A percentile compares a stretch with the other conserved stretches of the same genome.
Conservation (phyloP, 257 asterid species). For the Capsicum rhomboideum region DNA sequence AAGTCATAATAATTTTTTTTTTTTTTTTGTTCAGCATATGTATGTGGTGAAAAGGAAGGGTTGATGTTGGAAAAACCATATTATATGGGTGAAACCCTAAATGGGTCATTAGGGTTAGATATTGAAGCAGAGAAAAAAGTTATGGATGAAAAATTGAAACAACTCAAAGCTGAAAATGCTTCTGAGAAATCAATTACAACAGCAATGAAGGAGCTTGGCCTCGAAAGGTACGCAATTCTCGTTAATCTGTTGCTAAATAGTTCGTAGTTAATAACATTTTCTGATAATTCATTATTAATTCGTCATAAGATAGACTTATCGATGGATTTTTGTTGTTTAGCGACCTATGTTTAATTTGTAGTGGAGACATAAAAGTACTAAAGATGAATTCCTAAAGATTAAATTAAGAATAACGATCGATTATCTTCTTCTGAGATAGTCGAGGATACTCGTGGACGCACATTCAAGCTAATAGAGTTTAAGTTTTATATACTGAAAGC, state of each 20-base stretch:
- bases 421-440: neutral
- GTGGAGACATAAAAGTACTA: no score
- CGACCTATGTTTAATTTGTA: no score
- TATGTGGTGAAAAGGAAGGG: slow-evolving; percentile 55
- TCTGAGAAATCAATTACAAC: slow-evolving; percentile 30
- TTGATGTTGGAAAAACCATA: slow-evolving; percentile 42
- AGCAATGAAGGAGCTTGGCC: slow-evolving; percentile 56
- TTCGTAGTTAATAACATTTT: neutral
- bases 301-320: neutral
- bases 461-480: no score
- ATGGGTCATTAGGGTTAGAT: slow-evolving; percentile 49
- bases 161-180: slow-evolving; percentile 29
- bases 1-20: neutral
- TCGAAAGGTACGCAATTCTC: slow-evolving; percentile 35
- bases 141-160: slow-evolving; percentile 34
- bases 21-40: slow-evolving; percentile 38
- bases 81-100: slow-evolving; percentile 50
- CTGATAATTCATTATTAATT: neutral
- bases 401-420: neutral
- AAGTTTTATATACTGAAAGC: no score
- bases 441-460: no score
- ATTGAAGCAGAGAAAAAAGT: slow-evolving; percentile 41
- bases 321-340: neutral
- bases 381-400: neutral
- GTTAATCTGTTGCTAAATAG: neutral